A percentile compares a stretch with the other conserved stretches of the same genome.
Evolutionary conservation across 129 eudicot species (phyloP).

Genomic region (Calendula officinalis): DNA sequence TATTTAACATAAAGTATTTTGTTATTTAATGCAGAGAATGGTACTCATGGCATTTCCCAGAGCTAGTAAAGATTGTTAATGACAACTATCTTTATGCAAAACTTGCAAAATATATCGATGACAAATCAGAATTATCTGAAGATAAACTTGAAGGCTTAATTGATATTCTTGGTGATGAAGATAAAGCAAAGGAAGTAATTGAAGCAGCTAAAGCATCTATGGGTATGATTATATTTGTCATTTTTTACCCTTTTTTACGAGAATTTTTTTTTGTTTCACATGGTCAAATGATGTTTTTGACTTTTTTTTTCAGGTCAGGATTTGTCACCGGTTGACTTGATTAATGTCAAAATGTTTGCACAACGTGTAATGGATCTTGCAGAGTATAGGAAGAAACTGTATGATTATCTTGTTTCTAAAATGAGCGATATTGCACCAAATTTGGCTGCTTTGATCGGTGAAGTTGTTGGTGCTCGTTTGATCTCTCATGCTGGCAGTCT

Average conservation of each 20-base stretch:
- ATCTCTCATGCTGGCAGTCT: slow-evolving; percentile 98
- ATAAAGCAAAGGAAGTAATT: slow-evolving; percentile 91
- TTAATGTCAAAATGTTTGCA: slow-evolving; percentile 87
- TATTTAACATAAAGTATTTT: not conserved
- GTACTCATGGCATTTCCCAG: slow-evolving; percentile 99
- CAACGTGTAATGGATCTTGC: slow-evolving; percentile 93
- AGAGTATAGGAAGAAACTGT: slow-evolving; percentile 90
- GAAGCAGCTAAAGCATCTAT: slow-evolving; percentile 97
- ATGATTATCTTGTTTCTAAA: slow-evolving; percentile 81
- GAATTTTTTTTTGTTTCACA: not conserved
- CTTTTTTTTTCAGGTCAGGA: slow-evolving; percentile 70
- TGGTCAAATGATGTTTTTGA: slow-evolving; percentile 6
- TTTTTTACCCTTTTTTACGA: not conserved
- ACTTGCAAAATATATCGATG: slow-evolving; percentile 67
- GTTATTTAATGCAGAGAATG: slow-evolving; percentile 67
- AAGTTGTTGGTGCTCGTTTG: slow-evolving; percentile 92
- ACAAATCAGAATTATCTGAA: slow-evolving; percentile 70
- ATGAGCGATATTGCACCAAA: slow-evolving; percentile 96
- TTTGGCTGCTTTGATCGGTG: slow-evolving; percentile 91
- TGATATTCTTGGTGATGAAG: slow-evolving; percentile 88
- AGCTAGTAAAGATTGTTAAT: slow-evolving; percentile 83
- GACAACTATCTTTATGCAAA: slow-evolving; percentile 96
- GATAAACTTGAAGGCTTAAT: slow-evolving; percentile 63
- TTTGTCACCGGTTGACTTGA: slow-evolving; percentile 80
- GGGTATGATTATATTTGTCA: slow-evolving; percentile 48